phyloP scores from a whole-genome alignment of 352 stramenopile species.

The Pythium brassicae region DNA sequence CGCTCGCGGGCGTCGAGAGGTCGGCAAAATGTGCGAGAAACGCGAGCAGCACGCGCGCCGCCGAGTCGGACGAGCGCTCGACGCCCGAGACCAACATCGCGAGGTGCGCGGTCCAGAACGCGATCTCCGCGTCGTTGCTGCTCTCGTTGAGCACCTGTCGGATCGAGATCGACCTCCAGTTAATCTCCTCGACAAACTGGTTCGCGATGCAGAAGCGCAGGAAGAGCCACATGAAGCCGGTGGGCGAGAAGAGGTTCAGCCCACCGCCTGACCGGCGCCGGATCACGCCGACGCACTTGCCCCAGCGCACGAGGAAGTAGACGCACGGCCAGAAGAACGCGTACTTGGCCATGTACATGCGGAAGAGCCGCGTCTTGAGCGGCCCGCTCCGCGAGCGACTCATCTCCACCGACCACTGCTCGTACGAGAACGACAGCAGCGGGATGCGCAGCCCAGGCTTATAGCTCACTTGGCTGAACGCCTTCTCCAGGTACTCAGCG shows the following conservation, averaged over 20 bases:
- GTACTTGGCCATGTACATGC: conserved; percentile 61
- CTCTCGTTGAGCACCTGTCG: conserved; percentile 31
- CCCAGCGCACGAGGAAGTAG: conserved; percentile 73
- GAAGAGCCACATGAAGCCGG: conserved; percentile 76
- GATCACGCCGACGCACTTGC: conserved; percentile 64
- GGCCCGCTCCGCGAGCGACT: conserved; percentile 52
- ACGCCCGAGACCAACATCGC: conserved; percentile 27
- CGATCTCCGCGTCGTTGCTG: conserved; percentile 49
- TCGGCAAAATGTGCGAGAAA: conserved; percentile 62
- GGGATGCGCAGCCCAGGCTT: conserved; percentile 53
- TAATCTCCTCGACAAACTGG: conserved; percentile 39
- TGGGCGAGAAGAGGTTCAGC: conserved; percentile 50
- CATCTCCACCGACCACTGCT: conserved; percentile 67
- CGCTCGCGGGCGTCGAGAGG: conserved; percentile 31
- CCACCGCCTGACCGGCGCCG: conserved; percentile 45
- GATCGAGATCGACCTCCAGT: conserved; percentile 27
- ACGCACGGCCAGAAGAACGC: conserved; percentile 73
- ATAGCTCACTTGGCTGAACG: conserved; percentile 29
- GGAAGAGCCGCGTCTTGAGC: conserved; percentile 66
- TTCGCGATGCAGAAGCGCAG: conserved; percentile 54
- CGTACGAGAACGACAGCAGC: conserved; percentile 55
- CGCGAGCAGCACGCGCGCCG: conserved; percentile 45
- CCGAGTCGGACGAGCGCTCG: conserved; percentile 20
- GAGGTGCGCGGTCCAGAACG: conserved; percentile 60
- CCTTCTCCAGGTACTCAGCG: conserved; percentile 22